Evolutionary conservation across 2,329 filamentous ascomycete species (phyloP), one percentile per base, ranked within the genome.

Genomic region (Tolypocladium album): DNA sequence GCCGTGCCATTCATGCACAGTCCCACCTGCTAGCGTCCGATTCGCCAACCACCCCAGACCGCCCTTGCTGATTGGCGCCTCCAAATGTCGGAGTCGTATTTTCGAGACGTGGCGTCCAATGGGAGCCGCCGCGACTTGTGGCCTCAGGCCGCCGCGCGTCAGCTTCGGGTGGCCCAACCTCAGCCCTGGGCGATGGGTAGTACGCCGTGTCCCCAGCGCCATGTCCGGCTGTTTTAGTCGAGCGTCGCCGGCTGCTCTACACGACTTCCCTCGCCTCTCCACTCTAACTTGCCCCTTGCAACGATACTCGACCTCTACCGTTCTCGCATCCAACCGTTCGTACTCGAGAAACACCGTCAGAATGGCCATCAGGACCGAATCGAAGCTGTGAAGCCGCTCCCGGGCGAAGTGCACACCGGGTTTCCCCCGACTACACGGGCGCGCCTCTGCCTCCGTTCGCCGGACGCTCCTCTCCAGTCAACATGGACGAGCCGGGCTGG

Each of bases 401-500:
- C 52, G 60, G 63, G 60, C 57, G 55, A 36, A 55, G n/a, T 55
- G 60, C 58, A 59, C 61, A 55, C 52, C 3, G 39, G 57, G 57
- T 11, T 9, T 38, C 55, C 24, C 31, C 24, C 45, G 20, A 8
- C 22, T n/a, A 22, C 53, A 56, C 50, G 57, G 45, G 61, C 58
- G 40, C 45, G 39, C 45, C 22, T 39, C n/a, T 38, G 55, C 50
- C 58, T 58, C 50, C 59, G 38, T 59, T 20, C 55, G 34, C 36
- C 22, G 36, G 43, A 27, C 4, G 36, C 47, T 53, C n/a, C 31
- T 56, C 43, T 31, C 56, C 38, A 63, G 43, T 40, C 67, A 66
- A 66, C 62, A 85, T 85, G 82, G 81, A 84, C 71, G 82, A 84
- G 60, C 77, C 76, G 39, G 75, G 71, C 64, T 75, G 72, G 68